A percentile compares a stretch with the other conserved stretches of the same genome.
phyloP scores from a whole-genome alignment of 345 rosid species.

The Moricandia arvensis region DNA sequence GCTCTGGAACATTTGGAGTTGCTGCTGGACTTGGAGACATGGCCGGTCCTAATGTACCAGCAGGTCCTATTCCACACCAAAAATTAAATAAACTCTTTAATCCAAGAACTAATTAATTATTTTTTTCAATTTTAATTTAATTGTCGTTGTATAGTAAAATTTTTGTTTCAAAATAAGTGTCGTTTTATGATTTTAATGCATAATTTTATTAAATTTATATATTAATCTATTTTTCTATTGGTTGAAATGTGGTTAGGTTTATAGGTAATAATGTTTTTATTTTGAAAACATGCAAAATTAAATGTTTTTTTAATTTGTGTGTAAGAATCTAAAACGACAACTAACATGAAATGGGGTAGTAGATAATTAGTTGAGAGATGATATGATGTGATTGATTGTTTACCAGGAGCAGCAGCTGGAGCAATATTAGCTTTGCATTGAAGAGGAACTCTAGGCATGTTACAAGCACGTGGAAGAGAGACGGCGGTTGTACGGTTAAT shows the following conservation, averaged over 20 bases:
- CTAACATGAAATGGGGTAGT: no score
- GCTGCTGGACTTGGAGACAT: slow-evolving; percentile 54
- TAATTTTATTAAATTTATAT: no score
- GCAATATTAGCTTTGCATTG: slow-evolving; percentile 65
- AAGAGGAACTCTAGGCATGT: slow-evolving; percentile 76
- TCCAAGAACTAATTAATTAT: not conserved
- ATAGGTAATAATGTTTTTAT: no score
- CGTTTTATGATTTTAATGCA: no score
- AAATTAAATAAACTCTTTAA: not conserved
- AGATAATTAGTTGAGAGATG: not conserved
- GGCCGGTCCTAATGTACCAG: slow-evolving; percentile 45
- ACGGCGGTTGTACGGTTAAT: slow-evolving; percentile 76
- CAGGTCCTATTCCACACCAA: slow-evolving; percentile 47
- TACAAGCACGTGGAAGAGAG: slow-evolving; percentile 83
- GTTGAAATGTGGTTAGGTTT: no score
- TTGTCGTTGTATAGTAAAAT: no score
- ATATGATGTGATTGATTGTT: not conserved
- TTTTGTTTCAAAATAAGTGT: no score
- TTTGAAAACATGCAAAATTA: no score
- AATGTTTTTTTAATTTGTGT: no score
- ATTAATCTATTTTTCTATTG: no score
- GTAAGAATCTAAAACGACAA: no score
- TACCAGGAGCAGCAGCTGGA: slow-evolving; percentile 86
- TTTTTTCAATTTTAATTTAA: no score
- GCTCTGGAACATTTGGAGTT: slow-evolving; percentile 58